These are phyloP conservation scores for Xerocomus amazonicus DNA, from an alignment of 1,284 basidiomycete species.

Conservation along the genomic window DNA sequence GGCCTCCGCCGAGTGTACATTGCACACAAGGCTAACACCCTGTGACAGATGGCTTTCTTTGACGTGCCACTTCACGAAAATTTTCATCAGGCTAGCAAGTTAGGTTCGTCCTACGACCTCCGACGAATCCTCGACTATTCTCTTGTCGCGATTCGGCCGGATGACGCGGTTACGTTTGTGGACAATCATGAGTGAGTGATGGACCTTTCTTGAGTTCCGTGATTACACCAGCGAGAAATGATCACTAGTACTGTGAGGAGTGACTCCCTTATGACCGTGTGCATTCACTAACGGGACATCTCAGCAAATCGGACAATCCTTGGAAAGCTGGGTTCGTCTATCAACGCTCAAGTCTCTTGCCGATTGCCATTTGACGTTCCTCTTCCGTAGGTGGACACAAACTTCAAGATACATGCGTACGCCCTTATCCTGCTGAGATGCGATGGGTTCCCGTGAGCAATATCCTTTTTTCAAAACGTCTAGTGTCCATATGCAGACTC, in stretches of 20 bases:
- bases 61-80: slow-evolving; percentile 77
- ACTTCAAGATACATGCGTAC: slow-evolving; percentile 80
- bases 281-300: slow-evolving; percentile 6
- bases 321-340: slow-evolving; percentile 72
- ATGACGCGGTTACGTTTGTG: slow-evolving; percentile 78
- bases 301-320: slow-evolving; percentile 67
- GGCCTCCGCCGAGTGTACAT: slow-evolving; percentile 8
- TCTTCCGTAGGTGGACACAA: slow-evolving; percentile 49
- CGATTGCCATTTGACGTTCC: background rate
- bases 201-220: background rate
- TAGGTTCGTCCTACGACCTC: slow-evolving; percentile 60
- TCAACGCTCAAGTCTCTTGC: background rate
- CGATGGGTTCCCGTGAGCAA: slow-evolving; percentile 80
- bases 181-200: slow-evolving; percentile 75
- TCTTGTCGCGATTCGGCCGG: slow-evolving; percentile 53
- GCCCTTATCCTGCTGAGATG: slow-evolving; percentile 81
- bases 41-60: slow-evolving; percentile 65
- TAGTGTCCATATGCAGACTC: background rate
- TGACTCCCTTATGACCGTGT: background rate
- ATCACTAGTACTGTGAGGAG: slow-evolving; percentile 50
- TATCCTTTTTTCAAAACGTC: background rate
- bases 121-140: slow-evolving; percentile 58
- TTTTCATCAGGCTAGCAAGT: slow-evolving; percentile 61
- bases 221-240: background rate
- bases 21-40: background rate